These are phyloP conservation scores for Fusarium brachygibbosum DNA, from an alignment of 2,329 filamentous ascomycete species.

Conservation along the genomic window DNA sequence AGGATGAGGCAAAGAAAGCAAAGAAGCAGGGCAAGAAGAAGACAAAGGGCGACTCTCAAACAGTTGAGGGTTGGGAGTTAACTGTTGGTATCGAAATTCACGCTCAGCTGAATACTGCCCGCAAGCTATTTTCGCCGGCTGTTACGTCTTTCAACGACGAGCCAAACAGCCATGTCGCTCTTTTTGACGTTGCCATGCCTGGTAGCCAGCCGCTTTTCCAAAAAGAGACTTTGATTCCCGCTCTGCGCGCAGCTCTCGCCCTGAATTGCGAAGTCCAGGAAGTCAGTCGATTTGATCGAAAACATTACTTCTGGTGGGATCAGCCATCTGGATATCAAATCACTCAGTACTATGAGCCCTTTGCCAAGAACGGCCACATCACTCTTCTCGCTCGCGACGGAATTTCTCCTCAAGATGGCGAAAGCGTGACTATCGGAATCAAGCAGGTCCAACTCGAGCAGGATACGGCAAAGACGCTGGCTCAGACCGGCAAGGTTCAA, in stretches of 20 bases:
- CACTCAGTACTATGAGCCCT: constrained; percentile 89
- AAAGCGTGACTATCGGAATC: constrained; percentile 81
- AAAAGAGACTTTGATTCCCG: constrained; percentile 84
- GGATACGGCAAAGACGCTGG: constrained; percentile 94
- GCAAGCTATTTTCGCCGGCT: constrained; percentile 89
- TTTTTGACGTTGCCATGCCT: constrained; percentile 90
- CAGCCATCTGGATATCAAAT: constrained; percentile 98
- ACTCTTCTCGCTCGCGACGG: constrained; percentile 81
- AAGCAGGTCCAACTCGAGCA: constrained; percentile 98
- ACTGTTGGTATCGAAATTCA: constrained; percentile 98
- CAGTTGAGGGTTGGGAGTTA: constrained; percentile 83
- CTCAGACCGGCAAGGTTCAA: constrained; percentile 78
- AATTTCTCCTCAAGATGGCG: constrained; percentile 79
- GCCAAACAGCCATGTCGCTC: constrained; percentile 88
- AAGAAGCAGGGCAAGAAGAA: constrained; percentile 72
- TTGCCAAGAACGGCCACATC: constrained; percentile 79
- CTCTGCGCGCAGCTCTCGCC: constrained; percentile 88
- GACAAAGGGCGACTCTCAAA: constrained; percentile 62
- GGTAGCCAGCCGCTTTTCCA: constrained; percentile 92
- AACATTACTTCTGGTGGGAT: constrained; percentile 99
- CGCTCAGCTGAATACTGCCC: constrained; percentile 89
- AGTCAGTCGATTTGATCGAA: constrained; percentile 89
- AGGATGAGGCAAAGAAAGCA: constrained; percentile 77
- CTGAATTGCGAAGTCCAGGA: constrained; percentile 83
- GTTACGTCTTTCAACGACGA: constrained; percentile 73